phyloP scores from a whole-genome alignment of 331 rosid species.

The Malus hybrid region DNA sequence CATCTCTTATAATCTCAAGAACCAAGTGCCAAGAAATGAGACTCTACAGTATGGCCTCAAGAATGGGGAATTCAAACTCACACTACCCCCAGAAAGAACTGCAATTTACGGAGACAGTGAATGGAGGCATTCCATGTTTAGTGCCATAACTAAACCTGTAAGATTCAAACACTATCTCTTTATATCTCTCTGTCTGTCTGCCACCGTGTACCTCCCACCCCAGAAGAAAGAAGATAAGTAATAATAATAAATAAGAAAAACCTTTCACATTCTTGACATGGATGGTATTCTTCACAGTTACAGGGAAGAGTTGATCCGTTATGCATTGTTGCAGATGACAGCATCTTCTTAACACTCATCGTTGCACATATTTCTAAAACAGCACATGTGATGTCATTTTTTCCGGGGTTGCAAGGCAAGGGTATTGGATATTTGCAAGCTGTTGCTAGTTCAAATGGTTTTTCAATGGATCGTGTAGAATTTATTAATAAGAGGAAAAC shows the following conservation, averaged over 20 bases:
- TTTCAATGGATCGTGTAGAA: conserved; percentile 52
- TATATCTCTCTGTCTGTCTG: conserved; percentile 4
- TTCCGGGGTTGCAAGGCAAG: conserved; percentile 65
- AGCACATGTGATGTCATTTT: conserved; percentile 46
- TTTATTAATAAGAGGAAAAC: conserved; percentile 50
- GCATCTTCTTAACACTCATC: conserved; percentile 63
- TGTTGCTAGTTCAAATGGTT: conserved; percentile 49
- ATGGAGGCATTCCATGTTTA: conserved; percentile 65
- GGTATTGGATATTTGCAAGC: conserved; percentile 66
- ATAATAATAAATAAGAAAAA: not conserved
- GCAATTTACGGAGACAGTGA: conserved; percentile 67
- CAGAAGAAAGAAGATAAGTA: not conserved
- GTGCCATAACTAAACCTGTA: conserved; percentile 47
- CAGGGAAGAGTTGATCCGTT: conserved; percentile 52
- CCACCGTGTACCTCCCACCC: not conserved
- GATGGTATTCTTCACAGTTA: conserved; percentile 33
- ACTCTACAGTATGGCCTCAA: conserved; percentile 20
- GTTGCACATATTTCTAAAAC: conserved; percentile 47
- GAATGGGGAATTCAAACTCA: conserved; percentile 43
- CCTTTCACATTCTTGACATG: conserved; percentile 19
- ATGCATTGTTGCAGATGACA: conserved; percentile 81
- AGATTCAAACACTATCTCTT: conserved; percentile 1
- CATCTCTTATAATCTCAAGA: conserved; percentile 50
- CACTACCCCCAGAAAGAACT: conserved; percentile 66
- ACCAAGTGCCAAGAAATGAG: conserved; percentile 27